A percentile compares a stretch with the other conserved stretches of the same genome.
Conservation (phyloP, 305 asterid genomes). For the Solanum hybrid region DNA sequence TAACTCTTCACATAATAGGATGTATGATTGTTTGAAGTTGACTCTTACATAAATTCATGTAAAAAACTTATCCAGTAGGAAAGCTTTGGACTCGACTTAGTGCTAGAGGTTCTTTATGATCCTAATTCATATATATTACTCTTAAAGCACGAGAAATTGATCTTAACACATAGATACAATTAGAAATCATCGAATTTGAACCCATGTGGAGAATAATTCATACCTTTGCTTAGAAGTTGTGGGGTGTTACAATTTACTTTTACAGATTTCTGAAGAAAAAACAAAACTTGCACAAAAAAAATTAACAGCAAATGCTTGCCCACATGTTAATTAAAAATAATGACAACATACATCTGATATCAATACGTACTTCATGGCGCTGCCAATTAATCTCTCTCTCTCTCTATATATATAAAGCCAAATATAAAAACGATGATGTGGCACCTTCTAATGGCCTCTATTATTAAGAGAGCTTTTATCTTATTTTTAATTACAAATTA, state of each 20-base stretch:
- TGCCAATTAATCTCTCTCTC: neutral
- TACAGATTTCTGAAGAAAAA: too few relatives aligned
- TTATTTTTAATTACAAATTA: too few relatives aligned
- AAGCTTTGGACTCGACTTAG: neutral
- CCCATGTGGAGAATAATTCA: neutral
- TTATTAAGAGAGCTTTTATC: too few relatives aligned
- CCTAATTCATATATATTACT: neutral
- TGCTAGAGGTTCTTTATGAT: neutral
- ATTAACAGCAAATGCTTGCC: too few relatives aligned
- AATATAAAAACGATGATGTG: neutral
- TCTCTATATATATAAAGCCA: too few relatives aligned
- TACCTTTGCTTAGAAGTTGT: neutral
- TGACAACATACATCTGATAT: neutral
- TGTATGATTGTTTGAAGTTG: neutral
- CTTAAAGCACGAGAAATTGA: neutral
- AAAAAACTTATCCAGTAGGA: too few relatives aligned
- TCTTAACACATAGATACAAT: neutral
- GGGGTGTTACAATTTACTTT: neutral
- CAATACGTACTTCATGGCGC: neutral
- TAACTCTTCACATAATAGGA: neutral
- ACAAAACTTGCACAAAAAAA: too few relatives aligned
- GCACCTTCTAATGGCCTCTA: neutral
- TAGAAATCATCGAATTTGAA: neutral
- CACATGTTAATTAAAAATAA: too few relatives aligned
- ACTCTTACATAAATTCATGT: neutral